Percentiles rank a stretch among this genome's conserved stretches.
These are phyloP conservation scores for Mikania micrantha DNA, from an alignment of 129 eudicot species.

Conservation along the genomic window DNA sequence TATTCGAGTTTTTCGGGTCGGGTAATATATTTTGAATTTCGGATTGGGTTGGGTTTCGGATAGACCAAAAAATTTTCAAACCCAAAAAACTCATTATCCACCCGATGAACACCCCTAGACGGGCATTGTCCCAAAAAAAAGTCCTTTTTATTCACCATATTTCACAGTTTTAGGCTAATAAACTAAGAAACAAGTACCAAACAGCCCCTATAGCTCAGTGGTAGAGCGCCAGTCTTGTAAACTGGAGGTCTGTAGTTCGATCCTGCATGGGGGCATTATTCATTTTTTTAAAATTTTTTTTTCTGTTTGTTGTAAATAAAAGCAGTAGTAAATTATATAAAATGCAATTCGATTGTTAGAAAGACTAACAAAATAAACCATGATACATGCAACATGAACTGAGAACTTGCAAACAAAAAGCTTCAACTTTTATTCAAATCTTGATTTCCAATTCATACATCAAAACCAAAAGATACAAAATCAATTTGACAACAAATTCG, in stretches of 20 bases:
- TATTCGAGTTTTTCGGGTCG: no score
- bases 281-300: not conserved
- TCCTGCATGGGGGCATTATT: slow-evolving; percentile 84
- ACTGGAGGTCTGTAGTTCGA: slow-evolving; percentile 99
- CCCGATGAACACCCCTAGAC: no score
- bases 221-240: slow-evolving; percentile 99
- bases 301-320: no score
- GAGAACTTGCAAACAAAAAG: not conserved
- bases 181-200: not conserved
- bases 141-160: no score
- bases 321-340: no score
- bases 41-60: no score
- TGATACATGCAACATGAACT: not conserved
- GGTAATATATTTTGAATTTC: no score
- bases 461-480: not conserved
- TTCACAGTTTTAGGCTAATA: no score
- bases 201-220: slow-evolving; percentile 98
- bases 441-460: slow-evolving; percentile 13
- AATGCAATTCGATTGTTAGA: not conserved
- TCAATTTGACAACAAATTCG: not conserved
- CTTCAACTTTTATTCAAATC: slow-evolving; percentile 21
- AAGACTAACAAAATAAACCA: no score
- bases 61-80: no score
- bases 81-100: no score
- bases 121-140: no score